Conservation (phyloP, 208 protist genomes). For the Crithidia thermophila region DNA sequence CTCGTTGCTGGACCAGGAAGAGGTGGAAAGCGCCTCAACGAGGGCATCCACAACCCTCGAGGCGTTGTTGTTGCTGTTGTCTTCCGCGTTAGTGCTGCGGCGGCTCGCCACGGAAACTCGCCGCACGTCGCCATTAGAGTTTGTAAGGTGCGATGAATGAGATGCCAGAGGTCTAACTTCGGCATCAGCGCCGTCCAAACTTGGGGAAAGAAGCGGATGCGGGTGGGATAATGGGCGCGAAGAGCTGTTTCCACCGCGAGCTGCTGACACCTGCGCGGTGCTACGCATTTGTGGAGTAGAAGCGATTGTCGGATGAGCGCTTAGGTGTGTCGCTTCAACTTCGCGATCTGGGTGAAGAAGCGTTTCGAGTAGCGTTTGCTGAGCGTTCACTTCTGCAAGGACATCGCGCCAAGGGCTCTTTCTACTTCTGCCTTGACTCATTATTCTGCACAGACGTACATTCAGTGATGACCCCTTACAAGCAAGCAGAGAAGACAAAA, state of each 20-base stretch:
- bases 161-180: not conserved
- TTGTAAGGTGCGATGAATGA: not conserved
- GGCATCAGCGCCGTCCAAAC: not conserved
- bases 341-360: constrained; percentile 18
- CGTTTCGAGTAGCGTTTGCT: constrained; percentile 31
- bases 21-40: constrained; percentile 66
- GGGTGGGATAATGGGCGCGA: too few species aligned
- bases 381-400: constrained; percentile 28
- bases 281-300: not conserved
- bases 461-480: not conserved
- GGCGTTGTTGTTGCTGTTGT: too few species aligned
- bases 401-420: constrained; percentile 26
- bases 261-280: not conserved
- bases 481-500: not conserved
- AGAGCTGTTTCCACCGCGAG: not conserved
- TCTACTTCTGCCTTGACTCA: constrained; percentile 2
- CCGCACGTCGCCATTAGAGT: not conserved
- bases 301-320: not conserved
- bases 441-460: not conserved
- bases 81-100: not conserved
- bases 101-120: not conserved
- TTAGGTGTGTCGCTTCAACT: not conserved
- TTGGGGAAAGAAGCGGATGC: not conserved
- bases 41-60: constrained; percentile 38
- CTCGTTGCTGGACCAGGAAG: constrained; percentile 55